Percentiles rank a stretch among this genome's conserved stretches.
Conservation (phyloP, 768 basidiomycete species). For the Boletus reticuloceps region DNA sequence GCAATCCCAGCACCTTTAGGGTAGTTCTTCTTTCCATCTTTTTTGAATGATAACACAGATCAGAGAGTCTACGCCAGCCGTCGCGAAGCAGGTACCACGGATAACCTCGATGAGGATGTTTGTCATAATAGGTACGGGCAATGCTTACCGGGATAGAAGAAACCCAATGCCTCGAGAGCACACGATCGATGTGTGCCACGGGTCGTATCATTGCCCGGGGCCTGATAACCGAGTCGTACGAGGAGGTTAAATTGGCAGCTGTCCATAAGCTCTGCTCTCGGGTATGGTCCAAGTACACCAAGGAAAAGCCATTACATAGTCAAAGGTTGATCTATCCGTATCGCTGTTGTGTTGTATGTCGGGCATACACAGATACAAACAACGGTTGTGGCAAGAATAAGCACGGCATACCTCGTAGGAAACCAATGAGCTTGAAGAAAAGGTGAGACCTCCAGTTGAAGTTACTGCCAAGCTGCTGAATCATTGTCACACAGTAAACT, state of each 20-base stretch:
- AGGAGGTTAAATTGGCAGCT: background rate
- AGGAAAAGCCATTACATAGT: no score
- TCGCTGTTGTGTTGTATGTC: no score
- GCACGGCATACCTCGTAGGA: background rate
- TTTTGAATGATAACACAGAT: background rate
- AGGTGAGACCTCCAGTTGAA: slow-evolving; percentile 33
- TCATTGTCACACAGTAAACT: slow-evolving; percentile 55
- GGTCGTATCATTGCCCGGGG: background rate
- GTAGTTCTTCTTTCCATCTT: background rate
- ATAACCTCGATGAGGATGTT: no score
- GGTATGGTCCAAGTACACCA: no score
- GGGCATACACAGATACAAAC: slow-evolving; percentile 5
- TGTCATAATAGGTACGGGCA: background rate
- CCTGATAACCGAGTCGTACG: background rate
- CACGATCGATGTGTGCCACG: background rate
- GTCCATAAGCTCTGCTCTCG: no score
- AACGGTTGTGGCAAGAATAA: slow-evolving; percentile 2
- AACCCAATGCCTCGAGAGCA: no score
- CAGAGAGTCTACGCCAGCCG: background rate
- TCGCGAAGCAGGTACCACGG: background rate
- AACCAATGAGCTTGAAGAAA: slow-evolving; percentile 54
- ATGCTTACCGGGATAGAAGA: no score
- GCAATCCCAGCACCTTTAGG: no score
- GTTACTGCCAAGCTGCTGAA: background rate
- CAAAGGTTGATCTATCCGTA: no score